Evolutionary conservation across 305 asterid species (phyloP), one percentile per base, ranked within the genome.

Genomic region (Fraxinus albicans): DNA sequence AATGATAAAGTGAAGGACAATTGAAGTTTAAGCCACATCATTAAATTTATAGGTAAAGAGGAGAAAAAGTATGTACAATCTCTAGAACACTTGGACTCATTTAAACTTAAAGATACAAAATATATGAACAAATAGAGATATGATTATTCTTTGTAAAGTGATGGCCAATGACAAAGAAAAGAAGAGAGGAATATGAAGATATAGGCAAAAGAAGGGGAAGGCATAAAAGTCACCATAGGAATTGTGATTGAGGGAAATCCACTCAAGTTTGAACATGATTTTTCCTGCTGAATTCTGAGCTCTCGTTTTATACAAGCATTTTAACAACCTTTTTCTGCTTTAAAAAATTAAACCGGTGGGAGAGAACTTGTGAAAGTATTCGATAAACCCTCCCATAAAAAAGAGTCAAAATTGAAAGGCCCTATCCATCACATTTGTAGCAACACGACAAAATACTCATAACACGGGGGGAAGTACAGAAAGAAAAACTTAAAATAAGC

Each of bases 1-100:
- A 85, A 77, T 67, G 76, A 84, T 58, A 73, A 81, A 67, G 53
- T 63, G 84, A 60, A 33, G 69, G 38, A 78, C 70, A 84, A 40
- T 34, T 42, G 58, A 35, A 15, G 72, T 31, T 36, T 55, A 83
- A 84, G 83, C 78, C 50, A 84, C 72, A 42, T 73, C 15, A 78
- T 60, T 67, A 67, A 27, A 67, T 70, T 70, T 70, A 70, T 33
- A 31, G 25, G 8, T 25, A 70, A 70, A 29, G 50, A 40, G 81
- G 65, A 19, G 53, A 72, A 67, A 70, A 34, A 15, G 35, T 29
- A 25, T n/a, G 38, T 36, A 2, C 47, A 60, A 2, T 38, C 44
- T 67, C 76, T 27, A 55, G 77, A 69, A 27, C 7, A 34, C 44
- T 21, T 3, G 58, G 12, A 80, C 19, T 15, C 34, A 53, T 77